Conservation (phyloP, 2,329 filamentous ascomycete species). For the Talaromyces rugulosus region DNA sequence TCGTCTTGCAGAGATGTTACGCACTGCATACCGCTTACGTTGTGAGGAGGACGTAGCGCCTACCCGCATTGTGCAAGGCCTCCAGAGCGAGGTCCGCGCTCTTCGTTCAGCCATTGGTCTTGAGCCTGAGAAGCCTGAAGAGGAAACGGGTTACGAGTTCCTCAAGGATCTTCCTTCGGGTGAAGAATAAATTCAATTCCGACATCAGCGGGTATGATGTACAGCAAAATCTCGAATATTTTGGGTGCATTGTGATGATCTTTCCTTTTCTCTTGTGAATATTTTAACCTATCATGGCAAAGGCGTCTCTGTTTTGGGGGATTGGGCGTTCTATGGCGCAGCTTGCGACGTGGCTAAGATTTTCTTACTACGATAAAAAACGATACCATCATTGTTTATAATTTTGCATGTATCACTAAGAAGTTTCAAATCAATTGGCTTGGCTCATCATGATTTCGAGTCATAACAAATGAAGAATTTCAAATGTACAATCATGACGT, state of each 20-base stretch:
- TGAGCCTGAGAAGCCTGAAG: constrained; percentile 45
- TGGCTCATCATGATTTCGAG: not conserved
- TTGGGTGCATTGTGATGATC: not conserved
- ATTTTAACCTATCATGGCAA: not conserved
- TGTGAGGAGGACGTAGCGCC: constrained; percentile 46
- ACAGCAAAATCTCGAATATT: not conserved
- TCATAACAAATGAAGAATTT: not conserved
- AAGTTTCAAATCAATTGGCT: not conserved
- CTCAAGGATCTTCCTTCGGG: constrained; percentile 40
- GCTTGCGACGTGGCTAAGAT: not conserved
- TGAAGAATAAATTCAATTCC: constrained; percentile 21
- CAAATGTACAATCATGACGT: not conserved
- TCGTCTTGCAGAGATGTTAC: constrained; percentile 46
- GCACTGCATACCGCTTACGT: constrained; percentile 44
- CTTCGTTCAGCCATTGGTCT: constrained; percentile 45
- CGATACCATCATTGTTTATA: not conserved
- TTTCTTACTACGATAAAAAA: not conserved
- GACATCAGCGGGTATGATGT: not conserved
- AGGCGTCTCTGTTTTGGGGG: not conserved
- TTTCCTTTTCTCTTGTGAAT: not conserved
- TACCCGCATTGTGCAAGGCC: constrained; percentile 40
- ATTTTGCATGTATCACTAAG: not conserved
- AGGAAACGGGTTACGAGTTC: constrained; percentile 48
- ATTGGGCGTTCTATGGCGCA: not conserved
- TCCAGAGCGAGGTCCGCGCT: constrained; percentile 48